phyloP scores from a whole-genome alignment of 306 rosid genomes.

The Cercis canadensis region DNA sequence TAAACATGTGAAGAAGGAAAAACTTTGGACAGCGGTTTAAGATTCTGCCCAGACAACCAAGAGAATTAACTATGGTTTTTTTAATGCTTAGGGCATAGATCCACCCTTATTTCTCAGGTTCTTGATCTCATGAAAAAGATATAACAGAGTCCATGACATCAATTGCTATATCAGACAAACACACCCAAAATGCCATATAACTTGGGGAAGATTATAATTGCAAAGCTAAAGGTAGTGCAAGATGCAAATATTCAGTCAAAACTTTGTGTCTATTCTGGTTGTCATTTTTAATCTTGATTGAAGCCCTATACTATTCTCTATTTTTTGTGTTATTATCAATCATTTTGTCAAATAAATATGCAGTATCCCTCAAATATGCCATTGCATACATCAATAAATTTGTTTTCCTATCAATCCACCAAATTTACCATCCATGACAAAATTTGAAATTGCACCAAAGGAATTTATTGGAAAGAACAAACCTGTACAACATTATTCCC shows the following conservation, averaged over 20 bases:
- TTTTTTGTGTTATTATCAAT: slow-evolving; percentile 7
- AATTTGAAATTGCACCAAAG: neutral
- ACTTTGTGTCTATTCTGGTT: neutral
- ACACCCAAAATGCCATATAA: neutral
- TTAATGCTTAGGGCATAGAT: slow-evolving; percentile 2
- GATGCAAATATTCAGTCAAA: slow-evolving; percentile 10
- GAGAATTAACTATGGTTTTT: neutral
- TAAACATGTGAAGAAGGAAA: too few relatives aligned
- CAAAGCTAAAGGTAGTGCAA: slow-evolving; percentile 5
- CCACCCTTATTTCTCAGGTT: neutral
- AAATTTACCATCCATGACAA: slow-evolving; percentile 21
- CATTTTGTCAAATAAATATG: slow-evolving; percentile 12
- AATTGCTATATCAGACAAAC: slow-evolving; percentile 17
- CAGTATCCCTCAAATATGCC: neutral
- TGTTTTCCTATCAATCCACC: slow-evolving; percentile 10
- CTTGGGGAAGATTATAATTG: neutral
- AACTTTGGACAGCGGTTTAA: neutral
- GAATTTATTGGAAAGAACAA: slow-evolving; percentile 30
- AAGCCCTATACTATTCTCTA: neutral
- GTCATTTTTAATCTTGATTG: slow-evolving; percentile 13
- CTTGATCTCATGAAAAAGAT: neutral
- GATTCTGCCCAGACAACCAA: slow-evolving; percentile 24
- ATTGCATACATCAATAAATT: slow-evolving; percentile 12
- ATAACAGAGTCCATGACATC: slow-evolving; percentile 26
- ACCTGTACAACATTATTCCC: slow-evolving; percentile 47